Percentiles rank a stretch among this genome's conserved stretches.
Evolutionary conservation across 257 asterid species (phyloP).

Genomic region (Nyctanthes arbortristis): DNA sequence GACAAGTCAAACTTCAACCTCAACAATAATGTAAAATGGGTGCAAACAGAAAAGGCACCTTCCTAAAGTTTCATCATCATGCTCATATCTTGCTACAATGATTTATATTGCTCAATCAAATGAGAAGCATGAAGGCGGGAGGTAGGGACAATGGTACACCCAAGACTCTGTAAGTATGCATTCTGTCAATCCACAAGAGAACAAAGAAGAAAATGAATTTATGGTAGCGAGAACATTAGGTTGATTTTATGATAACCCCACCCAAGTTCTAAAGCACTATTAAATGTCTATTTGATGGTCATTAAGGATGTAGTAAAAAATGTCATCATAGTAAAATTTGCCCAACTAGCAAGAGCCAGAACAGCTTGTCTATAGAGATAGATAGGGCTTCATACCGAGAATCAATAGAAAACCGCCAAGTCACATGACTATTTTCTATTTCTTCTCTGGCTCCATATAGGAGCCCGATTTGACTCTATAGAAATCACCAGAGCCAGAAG

Average conservation of each 20-base stretch:
- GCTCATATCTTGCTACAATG: constrained; percentile 37
- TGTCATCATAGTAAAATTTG: no score
- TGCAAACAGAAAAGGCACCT: neutral
- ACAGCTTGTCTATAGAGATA: no score
- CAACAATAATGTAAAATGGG: neutral
- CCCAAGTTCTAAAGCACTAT: neutral
- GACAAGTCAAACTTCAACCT: neutral
- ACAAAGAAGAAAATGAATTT: neutral
- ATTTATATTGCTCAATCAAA: constrained; percentile 86
- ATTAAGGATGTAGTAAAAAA: no score
- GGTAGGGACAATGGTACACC: constrained; percentile 76
- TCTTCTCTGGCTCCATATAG: no score
- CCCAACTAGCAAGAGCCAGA: no score
- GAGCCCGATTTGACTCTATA: no score
- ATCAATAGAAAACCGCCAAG: no score
- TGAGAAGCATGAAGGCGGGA: constrained; percentile 97
- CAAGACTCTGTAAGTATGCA: constrained; percentile 75
- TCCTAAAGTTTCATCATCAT: neutral
- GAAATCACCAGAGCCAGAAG: no score
- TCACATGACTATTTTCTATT: no score
- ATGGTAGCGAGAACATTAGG: neutral
- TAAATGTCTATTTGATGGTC: no score
- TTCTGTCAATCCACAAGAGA: constrained; percentile 44
- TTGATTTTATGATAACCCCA: neutral
- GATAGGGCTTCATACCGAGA: no score